Conservation (phyloP, 768 basidiomycete species). For the Xerocomellus amylosporus region DNA sequence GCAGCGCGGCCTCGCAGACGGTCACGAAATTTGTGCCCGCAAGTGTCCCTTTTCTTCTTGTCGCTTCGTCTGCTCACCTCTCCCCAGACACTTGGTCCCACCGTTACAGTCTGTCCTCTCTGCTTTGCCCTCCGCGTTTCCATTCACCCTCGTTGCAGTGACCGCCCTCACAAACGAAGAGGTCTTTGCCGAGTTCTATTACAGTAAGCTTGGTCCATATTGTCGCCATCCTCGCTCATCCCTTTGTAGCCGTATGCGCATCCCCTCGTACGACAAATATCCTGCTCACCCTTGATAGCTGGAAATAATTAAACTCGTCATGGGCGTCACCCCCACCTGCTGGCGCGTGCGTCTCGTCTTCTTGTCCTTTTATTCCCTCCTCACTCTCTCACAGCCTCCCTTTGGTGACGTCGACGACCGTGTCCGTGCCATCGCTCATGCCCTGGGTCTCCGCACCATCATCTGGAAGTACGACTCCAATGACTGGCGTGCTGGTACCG, state of each 20-base stretch:
- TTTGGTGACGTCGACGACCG: constrained; percentile 74
- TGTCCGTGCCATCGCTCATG: constrained; percentile 65
- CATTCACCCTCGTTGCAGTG: constrained; percentile 35
- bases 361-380: neutral
- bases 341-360: constrained; percentile 46
- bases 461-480: constrained; percentile 71
- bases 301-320: constrained; percentile 51
- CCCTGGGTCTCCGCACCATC: constrained; percentile 66
- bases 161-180: constrained; percentile 58
- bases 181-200: constrained; percentile 78
- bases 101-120: constrained; percentile 43
- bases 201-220: constrained; percentile 41
- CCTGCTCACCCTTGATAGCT: constrained; percentile 31
- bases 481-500: constrained; percentile 67
- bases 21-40: constrained; percentile 62
- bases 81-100: constrained; percentile 33
- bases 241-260: constrained; percentile 23
- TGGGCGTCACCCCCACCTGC: constrained; percentile 56
- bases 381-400: constrained; percentile 44
- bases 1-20: constrained; percentile 50
- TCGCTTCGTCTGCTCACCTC: neutral
- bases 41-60: constrained; percentile 28
- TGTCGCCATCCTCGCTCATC: neutral
- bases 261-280: rapidly evolving
- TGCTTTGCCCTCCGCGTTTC: rapidly evolving